Percentiles rank a stretch among this genome's conserved stretches.
Conservation (phyloP, 2,329 filamentous ascomycete species). For the Sporothrix brasiliensis region DNA sequence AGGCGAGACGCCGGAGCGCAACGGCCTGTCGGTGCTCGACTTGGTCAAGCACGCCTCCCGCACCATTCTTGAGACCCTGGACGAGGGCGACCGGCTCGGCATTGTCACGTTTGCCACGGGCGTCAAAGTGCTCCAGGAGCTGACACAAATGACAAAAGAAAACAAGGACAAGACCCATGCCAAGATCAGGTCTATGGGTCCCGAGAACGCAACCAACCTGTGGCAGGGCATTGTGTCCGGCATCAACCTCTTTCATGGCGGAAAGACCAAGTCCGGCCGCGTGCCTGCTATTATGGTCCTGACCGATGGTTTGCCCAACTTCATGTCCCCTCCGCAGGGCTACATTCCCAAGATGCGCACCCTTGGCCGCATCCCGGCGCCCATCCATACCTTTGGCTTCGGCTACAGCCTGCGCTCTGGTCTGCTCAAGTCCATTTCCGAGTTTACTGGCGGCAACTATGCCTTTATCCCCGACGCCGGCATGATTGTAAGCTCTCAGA, state of each 20-base stretch:
- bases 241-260: constrained; percentile 51
- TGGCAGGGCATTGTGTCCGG: constrained; percentile 61
- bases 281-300: constrained; percentile 58
- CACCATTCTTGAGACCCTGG: constrained; percentile 59
- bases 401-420: constrained; percentile 55
- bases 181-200: constrained; percentile 50
- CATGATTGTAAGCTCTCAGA: constrained; percentile 53
- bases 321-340: constrained; percentile 52
- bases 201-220: constrained; percentile 54
- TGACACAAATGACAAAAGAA: constrained; percentile 51
- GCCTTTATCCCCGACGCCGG: constrained; percentile 64
- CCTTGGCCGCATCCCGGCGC: constrained; percentile 48
- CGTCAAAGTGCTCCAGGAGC: constrained; percentile 45
- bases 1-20: constrained; percentile 49
- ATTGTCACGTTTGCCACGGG: constrained; percentile 58
- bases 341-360: constrained; percentile 58
- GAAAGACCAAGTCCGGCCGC: constrained; percentile 36
- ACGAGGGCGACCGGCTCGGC: constrained; percentile 57
- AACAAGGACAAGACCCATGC: constrained; percentile 51
- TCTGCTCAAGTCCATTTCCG: constrained; percentile 62
- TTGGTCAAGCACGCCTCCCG: constrained; percentile 62
- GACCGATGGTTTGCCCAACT: constrained; percentile 60
- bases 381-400: constrained; percentile 59
- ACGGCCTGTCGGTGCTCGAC: constrained; percentile 59
- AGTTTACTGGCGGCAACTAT: constrained; percentile 60